Conservation (phyloP, 2,329 filamentous ascomycete species). For the Colletotrichum echinochloae region DNA sequence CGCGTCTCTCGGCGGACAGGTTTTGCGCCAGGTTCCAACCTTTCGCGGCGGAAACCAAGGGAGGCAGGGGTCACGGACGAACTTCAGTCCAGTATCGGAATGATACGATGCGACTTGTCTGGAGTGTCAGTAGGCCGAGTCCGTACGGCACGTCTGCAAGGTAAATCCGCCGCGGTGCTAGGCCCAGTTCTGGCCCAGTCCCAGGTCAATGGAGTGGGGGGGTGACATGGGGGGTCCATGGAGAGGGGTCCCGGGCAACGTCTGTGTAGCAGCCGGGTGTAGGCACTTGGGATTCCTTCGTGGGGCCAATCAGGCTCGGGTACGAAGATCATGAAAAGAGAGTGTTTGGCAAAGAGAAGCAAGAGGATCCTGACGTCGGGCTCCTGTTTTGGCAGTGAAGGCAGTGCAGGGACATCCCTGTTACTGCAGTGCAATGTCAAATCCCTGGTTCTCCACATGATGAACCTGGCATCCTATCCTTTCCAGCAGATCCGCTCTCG, state of each 20-base stretch:
- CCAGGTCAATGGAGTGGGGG: conserved; percentile 20
- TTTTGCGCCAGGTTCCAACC: conserved; percentile 35
- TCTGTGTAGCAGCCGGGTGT: conserved; percentile 38
- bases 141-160: conserved; percentile 44
- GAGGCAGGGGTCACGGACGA: conserved; percentile 42
- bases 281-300: conserved; percentile 39
- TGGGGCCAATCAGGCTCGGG: conserved; percentile 44
- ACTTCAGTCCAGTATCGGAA: conserved; percentile 42
- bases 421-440: conserved; percentile 43
- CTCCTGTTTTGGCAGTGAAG: conserved; percentile 44
- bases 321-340: conserved; percentile 48
- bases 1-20: conserved; percentile 18
- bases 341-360: conserved; percentile 49
- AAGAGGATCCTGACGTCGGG: conserved; percentile 46
- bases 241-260: conserved; percentile 36
- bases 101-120: conserved; percentile 42
- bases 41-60: conserved; percentile 23
- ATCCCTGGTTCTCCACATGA: conserved; percentile 45
- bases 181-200: conserved; percentile 40
- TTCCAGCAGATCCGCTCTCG: conserved; percentile 44
- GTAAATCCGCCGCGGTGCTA: conserved; percentile 45
- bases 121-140: conserved; percentile 41
- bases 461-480: conserved; percentile 41
- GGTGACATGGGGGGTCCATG: conserved; percentile 35
- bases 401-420: conserved; percentile 42